Evolutionary conservation across 1,139 yeast genomes (phyloP).

Genomic region (Nadsonia starkeyi-henricii): DNA sequence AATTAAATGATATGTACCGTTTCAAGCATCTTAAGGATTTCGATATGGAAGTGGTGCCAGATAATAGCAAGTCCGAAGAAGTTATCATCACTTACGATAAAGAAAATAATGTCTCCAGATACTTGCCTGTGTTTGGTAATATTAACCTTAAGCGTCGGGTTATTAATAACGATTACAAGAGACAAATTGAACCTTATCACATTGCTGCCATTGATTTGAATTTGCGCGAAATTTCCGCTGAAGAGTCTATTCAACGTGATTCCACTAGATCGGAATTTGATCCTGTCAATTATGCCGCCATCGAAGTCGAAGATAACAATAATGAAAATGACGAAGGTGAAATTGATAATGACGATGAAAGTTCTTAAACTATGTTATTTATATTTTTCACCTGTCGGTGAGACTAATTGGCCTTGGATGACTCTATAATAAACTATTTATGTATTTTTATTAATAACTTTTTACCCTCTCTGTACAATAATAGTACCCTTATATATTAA

Average conservation of each 20-base stretch:
- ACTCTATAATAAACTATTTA: too few relatives aligned
- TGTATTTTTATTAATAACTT: too few relatives aligned
- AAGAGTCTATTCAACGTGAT: slow-evolving; percentile 57
- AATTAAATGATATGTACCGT: slow-evolving; percentile 34
- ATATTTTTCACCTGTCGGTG: not conserved
- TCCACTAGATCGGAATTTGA: slow-evolving; percentile 54
- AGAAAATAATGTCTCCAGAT: slow-evolving; percentile 49
- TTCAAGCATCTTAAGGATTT: slow-evolving; percentile 65
- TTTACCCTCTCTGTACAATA: too few relatives aligned
- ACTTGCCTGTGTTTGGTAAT: slow-evolving; percentile 65
- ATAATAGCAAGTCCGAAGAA: slow-evolving; percentile 38
- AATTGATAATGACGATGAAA: slow-evolving; percentile 4
- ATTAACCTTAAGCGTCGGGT: slow-evolving; percentile 77
- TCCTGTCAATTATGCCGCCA: slow-evolving; percentile 35
- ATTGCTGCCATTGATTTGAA: slow-evolving; percentile 40
- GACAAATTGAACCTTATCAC: slow-evolving; percentile 34
- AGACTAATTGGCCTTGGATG: too few relatives aligned
- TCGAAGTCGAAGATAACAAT: slow-evolving; percentile 10
- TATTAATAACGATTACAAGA: slow-evolving; percentile 38
- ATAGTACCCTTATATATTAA: too few relatives aligned
- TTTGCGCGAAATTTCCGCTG: slow-evolving; percentile 60
- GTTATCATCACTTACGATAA: slow-evolving; percentile 29
- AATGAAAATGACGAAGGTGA: slow-evolving; percentile 8
- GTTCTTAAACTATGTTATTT: not conserved
- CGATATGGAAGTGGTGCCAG: slow-evolving; percentile 40